Evolutionary conservation across 345 rosid genomes (phyloP), one percentile per base, ranked within the genome.

Genomic region (Erodium maritimum): DNA sequence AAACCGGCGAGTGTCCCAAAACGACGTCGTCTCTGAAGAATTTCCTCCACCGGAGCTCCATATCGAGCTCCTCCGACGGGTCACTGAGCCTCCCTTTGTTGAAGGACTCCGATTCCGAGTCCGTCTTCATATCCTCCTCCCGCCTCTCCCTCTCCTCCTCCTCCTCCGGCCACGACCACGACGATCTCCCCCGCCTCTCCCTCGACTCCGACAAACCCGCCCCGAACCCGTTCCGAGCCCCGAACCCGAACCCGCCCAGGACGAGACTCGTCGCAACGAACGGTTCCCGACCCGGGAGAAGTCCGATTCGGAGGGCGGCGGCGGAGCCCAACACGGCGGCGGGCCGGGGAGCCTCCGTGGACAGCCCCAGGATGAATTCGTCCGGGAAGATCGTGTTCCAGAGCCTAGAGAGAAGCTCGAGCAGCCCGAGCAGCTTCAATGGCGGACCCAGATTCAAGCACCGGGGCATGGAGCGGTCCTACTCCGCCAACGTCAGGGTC

Each of bases 361-460:
- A 93, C 69, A 87, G 95, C 56, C 99, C 99, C 3, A 83, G 99
- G 64, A 71, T 93, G 69, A 93, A 93, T 53, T 83, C 99, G 0
- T 93, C 96, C 4, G 99, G 99, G 52, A 93, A 90, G 61, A 80
- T 93, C 23, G 90, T 93, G 63, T 93, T 89, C 64, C 91, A 93
- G 65, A 81, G 87, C 71, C 66, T 93, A 63, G 97, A 82, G 77
- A 80, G 99, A 73, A 93, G 99, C 60, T 87, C 97, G 0, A 93
- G 99, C 61, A 89, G 96, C 70, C 99, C 99, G 4, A 87, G 99
- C 48, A 87, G 84, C 69, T 89, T 89, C 71, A 91, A 88, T 11
- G 96, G 37, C 5, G 37, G 37, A 29, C 91, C 91, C 1, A 85
- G 84, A 50, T 65, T 64, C 64, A 87, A 87, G 64, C 85, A 83